These are phyloP conservation scores for Neospermospora avenae DNA, from an alignment of 2,329 filamentous ascomycete species.

Conservation along the genomic window DNA sequence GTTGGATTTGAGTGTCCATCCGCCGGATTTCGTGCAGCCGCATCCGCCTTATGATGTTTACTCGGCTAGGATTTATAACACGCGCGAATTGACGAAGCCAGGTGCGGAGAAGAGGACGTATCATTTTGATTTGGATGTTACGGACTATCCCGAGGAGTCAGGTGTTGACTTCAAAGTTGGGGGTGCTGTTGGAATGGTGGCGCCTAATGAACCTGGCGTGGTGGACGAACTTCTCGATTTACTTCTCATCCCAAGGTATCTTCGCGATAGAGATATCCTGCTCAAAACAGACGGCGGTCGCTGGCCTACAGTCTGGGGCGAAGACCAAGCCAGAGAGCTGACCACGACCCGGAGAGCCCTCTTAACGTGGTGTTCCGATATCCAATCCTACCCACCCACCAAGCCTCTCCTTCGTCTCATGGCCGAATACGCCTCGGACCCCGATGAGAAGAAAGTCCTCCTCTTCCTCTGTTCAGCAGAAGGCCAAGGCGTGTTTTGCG, in stretches of 20 bases:
- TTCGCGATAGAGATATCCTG: conserved; percentile 79
- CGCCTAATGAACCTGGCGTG: conserved; percentile 72
- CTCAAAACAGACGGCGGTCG: conserved; percentile 77
- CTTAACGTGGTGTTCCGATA: conserved; percentile 92
- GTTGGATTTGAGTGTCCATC: conserved; percentile 62
- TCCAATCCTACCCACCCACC: conserved; percentile 88
- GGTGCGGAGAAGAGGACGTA: conserved; percentile 96
- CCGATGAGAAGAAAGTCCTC: conserved; percentile 85
- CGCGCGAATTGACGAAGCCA: conserved; percentile 79
- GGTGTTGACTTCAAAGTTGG: conserved; percentile 92
- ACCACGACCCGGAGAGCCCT: conserved; percentile 86
- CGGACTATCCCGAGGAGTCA: conserved; percentile 84
- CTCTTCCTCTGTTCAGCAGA: conserved; percentile 83
- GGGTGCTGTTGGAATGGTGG: conserved; percentile 89
- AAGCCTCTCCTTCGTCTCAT: conserved; percentile 83
- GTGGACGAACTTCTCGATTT: conserved; percentile 84
- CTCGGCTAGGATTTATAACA: conserved; percentile 79
- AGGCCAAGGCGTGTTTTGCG: conserved; percentile 89
- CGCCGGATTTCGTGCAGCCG: conserved; percentile 87
- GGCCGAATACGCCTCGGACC: conserved; percentile 76
- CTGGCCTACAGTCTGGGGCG: conserved; percentile 98
- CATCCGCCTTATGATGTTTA: conserved; percentile 92
- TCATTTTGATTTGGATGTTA: conserved; percentile 96
- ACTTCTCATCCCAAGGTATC: conserved; percentile 74
- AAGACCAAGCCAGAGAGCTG: conserved; percentile 80